Base-by-base conservation (phyloP, 2,329 filamentous ascomycete species). In the Hortaea werneckii region DNA sequence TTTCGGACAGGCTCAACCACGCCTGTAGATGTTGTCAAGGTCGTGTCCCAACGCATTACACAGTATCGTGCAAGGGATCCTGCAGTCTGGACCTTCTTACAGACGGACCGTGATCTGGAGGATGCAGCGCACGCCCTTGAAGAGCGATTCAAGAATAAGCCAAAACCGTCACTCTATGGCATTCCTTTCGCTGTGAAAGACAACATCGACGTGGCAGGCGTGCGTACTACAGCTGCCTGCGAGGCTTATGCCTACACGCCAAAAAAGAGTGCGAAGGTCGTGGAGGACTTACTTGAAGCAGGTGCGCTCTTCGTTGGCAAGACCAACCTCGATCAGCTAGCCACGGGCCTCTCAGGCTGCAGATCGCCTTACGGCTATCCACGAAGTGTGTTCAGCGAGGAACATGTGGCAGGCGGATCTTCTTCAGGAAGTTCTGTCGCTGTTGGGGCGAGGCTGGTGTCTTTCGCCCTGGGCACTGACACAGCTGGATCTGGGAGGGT, bases 291-390 rank as follows among this genome's bases (percentile, higher is more conserved):
- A 8, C 67, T 70, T 10, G 54, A 61, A 2, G 72, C 74, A 5
- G 77, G 77, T 2, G 77, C 74, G 1, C 65, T 81, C 5, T 74
- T 80, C 41, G 65, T 82, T 3, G 78, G 76, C 30, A 82, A 81
- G 56, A 69, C 73, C 0, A 81, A 80, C 50, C 68, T 82, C 44
- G 79, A 82, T 55, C 78, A 82, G 58, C 67, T 82, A 4, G 78
- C 78, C 2, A 81, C 78, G 0, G 79, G 79, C 0, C 66, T 82
- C 2, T 75, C 72, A 9, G 79, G 78, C 11, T 76, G 73, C 40
- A 71, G 77, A 27, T 78, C 75, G 1, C 75, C 77, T 0, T 79
- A 75, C 50, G 78, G 78, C 2, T 72, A 69, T 13, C 73, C 77
- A 1, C 67, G 73, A 20, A 78, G 75, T 45, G 66, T 77, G 0